Base-by-base conservation (phyloP, 148 eudicot species). In the Rhododendron williamsianum region DNA sequence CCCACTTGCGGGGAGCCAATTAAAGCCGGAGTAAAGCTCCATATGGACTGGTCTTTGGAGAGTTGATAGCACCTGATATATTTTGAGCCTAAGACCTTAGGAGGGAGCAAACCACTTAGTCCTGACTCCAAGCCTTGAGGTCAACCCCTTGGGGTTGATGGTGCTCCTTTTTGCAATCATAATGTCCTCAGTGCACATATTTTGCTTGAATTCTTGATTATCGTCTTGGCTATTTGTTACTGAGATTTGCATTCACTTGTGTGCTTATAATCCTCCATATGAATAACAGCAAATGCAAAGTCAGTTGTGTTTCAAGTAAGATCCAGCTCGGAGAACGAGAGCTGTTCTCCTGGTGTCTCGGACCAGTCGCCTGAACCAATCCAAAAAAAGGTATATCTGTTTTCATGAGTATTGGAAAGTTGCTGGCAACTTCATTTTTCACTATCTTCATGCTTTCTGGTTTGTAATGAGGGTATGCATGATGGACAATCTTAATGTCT, bases 321-420 rank as follows among this genome's bases (percentile, higher is more conserved):
- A 71, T 95, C 92, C 51, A 87, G 89, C 89, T 87, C 87, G 89
- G 92, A 92, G 65, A 82, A 89, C 48, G 88, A 87, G 54, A 87
- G 76, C 83, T 81, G 78, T 51, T 82, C 86, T 63, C 25, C 86
- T 18, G 87, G 27, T 71, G 77, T 85, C 85, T 73, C 92, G 7
- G 90, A 87, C 38, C 69, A 72, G 84, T 84, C 87, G 19, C 25
- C 85, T 56, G 88, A 89, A 81, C 85, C 85, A 46, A 56, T 65
- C 33, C 48, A 89, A 81, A 78, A n/a, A n/a, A 87, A 88, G 94
- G 95, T 93, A 76, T 80, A 82, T 69, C 60, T 16, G 6, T 46
- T 1, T 49, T 33, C 76, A 18, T 60, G 5, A 10, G 30, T 12
- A 15, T 41, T 21, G 2, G 41, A 45, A 82, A 33, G n/a, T 4